Evolutionary conservation across 1,139 yeast genomes (phyloP).

Genomic region (Zygoascus hellenicus): DNA sequence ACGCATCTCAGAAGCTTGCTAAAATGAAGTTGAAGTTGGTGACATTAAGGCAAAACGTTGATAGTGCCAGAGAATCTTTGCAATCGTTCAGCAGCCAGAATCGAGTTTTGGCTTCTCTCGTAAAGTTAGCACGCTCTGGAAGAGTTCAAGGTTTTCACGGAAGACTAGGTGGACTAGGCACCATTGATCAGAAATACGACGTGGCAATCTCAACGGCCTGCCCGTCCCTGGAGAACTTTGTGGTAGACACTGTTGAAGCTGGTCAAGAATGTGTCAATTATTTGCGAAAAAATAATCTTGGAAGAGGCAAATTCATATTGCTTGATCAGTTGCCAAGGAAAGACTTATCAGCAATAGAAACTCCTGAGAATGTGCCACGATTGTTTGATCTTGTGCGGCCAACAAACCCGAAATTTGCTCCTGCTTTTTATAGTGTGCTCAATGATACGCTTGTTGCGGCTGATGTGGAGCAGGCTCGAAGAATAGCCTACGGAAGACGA

Average conservation of each 20-base stretch:
- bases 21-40: slow-evolving; percentile 51
- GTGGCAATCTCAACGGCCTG: slow-evolving; percentile 94
- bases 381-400: slow-evolving; percentile 78
- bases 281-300: slow-evolving; percentile 75
- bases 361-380: slow-evolving; percentile 76
- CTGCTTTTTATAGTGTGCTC: slow-evolving; percentile 85
- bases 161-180: slow-evolving; percentile 83
- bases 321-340: slow-evolving; percentile 67
- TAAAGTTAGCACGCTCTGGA: slow-evolving; percentile 70
- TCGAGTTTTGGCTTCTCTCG: slow-evolving; percentile 64
- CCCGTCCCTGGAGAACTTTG: slow-evolving; percentile 85
- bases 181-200: slow-evolving; percentile 81
- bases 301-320: slow-evolving; percentile 84
- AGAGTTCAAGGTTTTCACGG: slow-evolving; percentile 85
- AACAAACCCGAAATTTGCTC: slow-evolving; percentile 58
- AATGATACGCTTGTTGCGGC: slow-evolving; percentile 84
- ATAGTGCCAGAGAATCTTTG: slow-evolving; percentile 58
- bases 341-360: slow-evolving; percentile 53
- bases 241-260: slow-evolving; percentile 88
- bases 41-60: slow-evolving; percentile 53
- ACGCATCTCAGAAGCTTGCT: slow-evolving; percentile 45
- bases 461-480: slow-evolving; percentile 72
- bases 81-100: slow-evolving; percentile 60
- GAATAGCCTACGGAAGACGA: slow-evolving; percentile 78
- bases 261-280: slow-evolving; percentile 91